Conservation (phyloP, 2,329 filamentous ascomycete genomes). For the Aspergillus aculeatinus region DNA sequence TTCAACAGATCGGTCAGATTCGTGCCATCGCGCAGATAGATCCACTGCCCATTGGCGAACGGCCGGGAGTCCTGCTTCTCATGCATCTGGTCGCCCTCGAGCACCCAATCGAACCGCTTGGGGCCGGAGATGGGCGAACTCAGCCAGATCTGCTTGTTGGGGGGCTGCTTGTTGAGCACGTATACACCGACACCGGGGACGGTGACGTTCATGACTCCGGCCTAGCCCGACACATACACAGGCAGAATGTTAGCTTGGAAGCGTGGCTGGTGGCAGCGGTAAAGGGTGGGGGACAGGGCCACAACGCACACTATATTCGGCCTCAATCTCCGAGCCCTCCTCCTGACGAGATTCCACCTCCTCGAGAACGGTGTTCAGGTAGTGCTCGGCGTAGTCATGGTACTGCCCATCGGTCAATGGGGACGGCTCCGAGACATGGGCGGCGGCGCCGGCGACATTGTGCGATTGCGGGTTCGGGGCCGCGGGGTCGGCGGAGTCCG, state of each 20-base stretch:
- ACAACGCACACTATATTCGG: conserved; percentile 77
- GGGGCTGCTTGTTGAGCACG: conserved; percentile 97
- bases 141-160: conserved; percentile 97
- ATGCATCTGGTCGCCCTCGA: conserved; percentile 67
- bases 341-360: conserved; percentile 75
- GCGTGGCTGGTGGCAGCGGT: not conserved
- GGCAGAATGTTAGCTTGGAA: not conserved
- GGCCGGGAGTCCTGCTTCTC: conserved; percentile 71
- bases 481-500: conserved; percentile 57
- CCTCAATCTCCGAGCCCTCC: conserved; percentile 69
- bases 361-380: conserved; percentile 61
- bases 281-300: not conserved
- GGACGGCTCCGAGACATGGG: conserved; percentile 55
- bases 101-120: conserved; percentile 89
- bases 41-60: conserved; percentile 66
- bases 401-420: conserved; percentile 71
- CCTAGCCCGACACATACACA: conserved; percentile 49
- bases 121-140: conserved; percentile 87
- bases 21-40: conserved; percentile 81
- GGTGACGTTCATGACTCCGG: conserved; percentile 78
- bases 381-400: conserved; percentile 73
- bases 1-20: conserved; percentile 71
- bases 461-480: conserved; percentile 40
- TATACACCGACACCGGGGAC: conserved; percentile 74
- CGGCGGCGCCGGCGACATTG: conserved; percentile 43